Evolutionary conservation across 305 asterid species (phyloP), one percentile per base, ranked within the genome.

Genomic region (Fraxinus sp.): DNA sequence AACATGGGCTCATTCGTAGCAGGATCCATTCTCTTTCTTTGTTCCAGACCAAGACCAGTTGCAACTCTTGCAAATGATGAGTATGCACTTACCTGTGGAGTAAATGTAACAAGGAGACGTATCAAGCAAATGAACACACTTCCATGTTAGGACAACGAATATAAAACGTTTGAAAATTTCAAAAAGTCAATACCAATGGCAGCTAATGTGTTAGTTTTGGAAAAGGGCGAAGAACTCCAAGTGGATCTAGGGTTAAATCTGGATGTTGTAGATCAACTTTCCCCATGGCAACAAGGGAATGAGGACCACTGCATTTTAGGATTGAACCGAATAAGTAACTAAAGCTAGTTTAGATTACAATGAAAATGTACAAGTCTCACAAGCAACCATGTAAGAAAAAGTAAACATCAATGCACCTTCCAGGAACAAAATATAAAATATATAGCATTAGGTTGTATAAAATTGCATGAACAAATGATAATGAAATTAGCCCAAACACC

Each of bases 251-350:
- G 22, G 87, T 85, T 75, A 95, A 87, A 88, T 95, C 98, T 59
- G 91, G 93, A 87, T 95, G 97, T 87, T 85, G 88, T 57, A 91
- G 97, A 88, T 96, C 98, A 75, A 96, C 97, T 88, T 93, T 95
- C 36, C 99, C 98, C 97, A 95, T 86, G 70, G 97, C 98, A 87
- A 96, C 97, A 77, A 96, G 98, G 33, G 96, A 84, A 88, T 95
- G 99, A 75, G 98, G 97, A 84, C 97, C 98, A 90, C 99, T 96
- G 92, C 84, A 89, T 68, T 77, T 84, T 59, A 79, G 74, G 71
- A 80, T 11, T 57, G 30, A 64, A 3, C 18, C 72, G 78, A 36
- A 73, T 81, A 59, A 77, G 71, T 64, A 18, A 37, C 36, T 24
- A 22, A 83, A 32, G 77, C 41, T 7, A 46, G 62, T 66, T 22